Evolutionary conservation across 2,329 filamentous ascomycete species (phyloP), one percentile per base, ranked within the genome.

Genomic region (Pseudocercospora macadamiae): DNA sequence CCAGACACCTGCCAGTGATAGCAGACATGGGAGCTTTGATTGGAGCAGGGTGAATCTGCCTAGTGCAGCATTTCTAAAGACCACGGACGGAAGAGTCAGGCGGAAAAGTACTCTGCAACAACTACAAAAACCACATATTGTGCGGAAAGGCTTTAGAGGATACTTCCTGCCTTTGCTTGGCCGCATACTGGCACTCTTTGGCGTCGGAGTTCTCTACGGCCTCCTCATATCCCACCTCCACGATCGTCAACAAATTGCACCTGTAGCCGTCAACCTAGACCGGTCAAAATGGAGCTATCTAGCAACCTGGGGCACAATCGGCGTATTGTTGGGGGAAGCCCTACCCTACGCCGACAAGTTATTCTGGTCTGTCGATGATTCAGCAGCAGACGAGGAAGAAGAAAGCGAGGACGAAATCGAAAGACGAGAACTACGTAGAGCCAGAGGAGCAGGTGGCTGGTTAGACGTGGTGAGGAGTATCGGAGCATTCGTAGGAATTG

Each of bases 261-360:
- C 86, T 0, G 82, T 91, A 30, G 82, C 85, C 55, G 78, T 89
- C 47, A 81, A 82, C 32, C 75, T 86, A 28, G 77, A 85, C 61
- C 77, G 80, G 25, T 76, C 78, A 64, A 78, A 74, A 71, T 88
- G 86, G 84, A 76, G 79, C 42, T 96, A 96, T 72, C 78, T 96
- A 55, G 77, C 81, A 0, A 88, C 90, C 63, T 99, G 95, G 93
- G 95, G 92, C 1, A 68, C 88, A 8, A 87, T 88, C 0, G 93
- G 92, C 14, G 85, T 96, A 3, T 80, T 83, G 0, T 77, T 97
- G 21, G 95, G 95, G 4, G 88, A 86, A 57, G 75, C 96, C 51
- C 77, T 97, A 57, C 95, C 95, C 1, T 93, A 88, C 84, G 83
- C 96, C 18, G 95, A 99, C 73, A 79, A 83, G 9, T 73, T 92